Base-by-base conservation (phyloP, 305 asterid genomes). In the Solanum hybrid region DNA sequence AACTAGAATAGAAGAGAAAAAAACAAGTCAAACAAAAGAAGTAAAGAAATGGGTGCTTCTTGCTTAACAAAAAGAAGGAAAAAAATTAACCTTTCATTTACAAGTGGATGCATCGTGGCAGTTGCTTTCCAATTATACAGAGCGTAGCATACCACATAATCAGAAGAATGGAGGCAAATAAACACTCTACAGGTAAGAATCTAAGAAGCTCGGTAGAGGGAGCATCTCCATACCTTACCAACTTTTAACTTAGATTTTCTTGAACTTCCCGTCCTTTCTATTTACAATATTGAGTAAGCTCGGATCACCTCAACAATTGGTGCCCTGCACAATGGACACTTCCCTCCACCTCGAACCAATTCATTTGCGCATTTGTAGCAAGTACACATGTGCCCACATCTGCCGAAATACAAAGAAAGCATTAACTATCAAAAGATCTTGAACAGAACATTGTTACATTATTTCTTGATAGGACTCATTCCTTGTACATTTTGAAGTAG, bases 341-440 rank as follows among this genome's bases (percentile, higher is more conserved):
- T 97, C 77, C 98, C 99, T 81, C 99, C 98, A 75, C 98, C 95
- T 17, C 96, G 95, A 60, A 96, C 94, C 95, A 97, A 90, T 94
- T 97, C 99, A 82, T 94, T 94, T 9, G 99, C 99, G 91, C 99
- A 96, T 89, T 94, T 95, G 24, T 96, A 94, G 94, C 99, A 97
- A 15, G 98, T 96, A 91, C 98, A 97, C 99, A 97, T 97, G 92
- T 96, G 99, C 93, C 99, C 99, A 78, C 99, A 97, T 95, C 99
- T 97, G 92, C 86, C 82, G 22, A 91, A 29, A 86, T 36, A 92
- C 26, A 81, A 42, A 81, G 71, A 81, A 40, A 81, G 26, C 36
- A 64, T 42, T 42, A 15, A 42, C 27, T 81, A 81, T 17, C 37
- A 81, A 81, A 81, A 81, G 72, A 64, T 64, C 72, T 64, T 64